Evolutionary conservation across 2,329 filamentous ascomycete genomes (phyloP), one percentile per base, ranked within the genome.

Genomic region (Rhynchosporium graminicola): DNA sequence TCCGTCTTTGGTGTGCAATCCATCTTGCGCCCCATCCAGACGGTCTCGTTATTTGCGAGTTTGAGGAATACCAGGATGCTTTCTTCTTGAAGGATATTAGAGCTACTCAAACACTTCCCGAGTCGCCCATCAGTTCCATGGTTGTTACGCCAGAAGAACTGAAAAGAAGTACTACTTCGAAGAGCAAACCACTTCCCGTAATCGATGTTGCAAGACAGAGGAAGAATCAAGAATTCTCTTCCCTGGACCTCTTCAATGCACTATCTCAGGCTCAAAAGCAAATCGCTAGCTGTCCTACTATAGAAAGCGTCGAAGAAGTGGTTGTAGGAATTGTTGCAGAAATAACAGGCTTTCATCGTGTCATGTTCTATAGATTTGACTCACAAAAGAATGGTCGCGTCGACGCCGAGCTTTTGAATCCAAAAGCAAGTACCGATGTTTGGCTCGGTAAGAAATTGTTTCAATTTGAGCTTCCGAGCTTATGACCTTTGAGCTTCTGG

Each of bases 311-410:
- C 10, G 57, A 66, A 12, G 68, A 71, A 3, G 57, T 69, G 7
- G 63, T 66, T 13, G 66, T 70, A 1, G 70, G 70, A 13, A 57
- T 71, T 10, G 60, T 70, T 48, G 63, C 65, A 7, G 68, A 71
- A 46, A 26, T 71, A 13, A 70, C 69, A 3, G 63, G 67, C 3
- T 69, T 70, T 33, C 70, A 71, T 61, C 64, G 70, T 46, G 68
- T 70, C 3, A 71, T 71, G 68, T 64, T 69, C 13, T 71, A 71
- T 57, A 63, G 67, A 8, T 71, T 70, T 47, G 70, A 71, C 52
- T 50, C 57, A 2, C 42, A 61, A 10, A 70, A 70, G 29, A 72
- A 72, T 59, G 71, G 71, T 31, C 62, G 61, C 57, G 63, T 69
- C 1, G 70, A 71, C n/a, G 66, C 68, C 26, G 70, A 71, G 38